A percentile compares a stretch with the other conserved stretches of the same genome.
phyloP scores from a whole-genome alignment of 306 rosid genomes.

The Sophora flavescens region DNA sequence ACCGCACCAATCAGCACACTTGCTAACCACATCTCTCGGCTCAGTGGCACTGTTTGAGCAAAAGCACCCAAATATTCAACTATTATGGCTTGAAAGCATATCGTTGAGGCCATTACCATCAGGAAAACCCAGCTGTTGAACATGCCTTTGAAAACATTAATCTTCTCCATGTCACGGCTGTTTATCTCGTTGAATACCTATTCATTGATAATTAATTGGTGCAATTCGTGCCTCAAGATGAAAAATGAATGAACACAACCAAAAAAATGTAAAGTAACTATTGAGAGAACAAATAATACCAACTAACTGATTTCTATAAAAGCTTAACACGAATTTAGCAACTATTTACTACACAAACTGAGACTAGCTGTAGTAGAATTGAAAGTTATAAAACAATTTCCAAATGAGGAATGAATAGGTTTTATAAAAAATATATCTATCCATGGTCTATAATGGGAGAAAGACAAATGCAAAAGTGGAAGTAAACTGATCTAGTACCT shows the following conservation, averaged over 20 bases:
- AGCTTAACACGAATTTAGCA: neutral
- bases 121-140: conserved; percentile 66
- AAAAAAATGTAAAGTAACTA: neutral
- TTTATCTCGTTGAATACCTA: conserved; percentile 89
- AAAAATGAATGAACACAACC: conserved; percentile 3
- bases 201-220: neutral
- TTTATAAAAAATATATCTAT: neutral
- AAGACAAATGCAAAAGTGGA: neutral
- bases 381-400: neutral
- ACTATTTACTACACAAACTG: neutral
- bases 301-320: neutral
- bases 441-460: neutral
- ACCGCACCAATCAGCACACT: conserved; percentile 72
- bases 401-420: neutral
- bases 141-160: conserved; percentile 70
- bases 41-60: conserved; percentile 77
- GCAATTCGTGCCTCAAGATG: neutral
- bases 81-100: conserved; percentile 70
- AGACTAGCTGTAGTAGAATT: conserved; percentile 3
- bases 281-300: neutral
- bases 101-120: conserved; percentile 60
- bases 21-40: conserved; percentile 58
- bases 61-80: conserved; percentile 75
- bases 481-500: conserved; percentile 57
- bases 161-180: conserved; percentile 96